These are phyloP conservation scores for Rhizopus sp. DNA, from an alignment of 371 early-diverging fungal species.

Conservation along the genomic window DNA sequence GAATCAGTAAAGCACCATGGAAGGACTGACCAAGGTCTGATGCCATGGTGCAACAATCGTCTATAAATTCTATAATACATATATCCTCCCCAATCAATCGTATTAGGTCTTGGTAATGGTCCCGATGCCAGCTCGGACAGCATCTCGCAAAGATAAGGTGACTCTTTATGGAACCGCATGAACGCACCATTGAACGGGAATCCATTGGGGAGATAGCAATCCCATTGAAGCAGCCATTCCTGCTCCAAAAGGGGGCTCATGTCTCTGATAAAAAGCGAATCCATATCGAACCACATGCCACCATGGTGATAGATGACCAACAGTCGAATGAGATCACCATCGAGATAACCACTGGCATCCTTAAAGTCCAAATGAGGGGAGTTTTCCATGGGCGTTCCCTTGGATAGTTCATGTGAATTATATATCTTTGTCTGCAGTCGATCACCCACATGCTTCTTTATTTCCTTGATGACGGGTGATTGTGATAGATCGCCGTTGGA, in stretches of 20 bases:
- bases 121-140: conserved; percentile 52
- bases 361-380: conserved; percentile 46
- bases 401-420: conserved; percentile 38
- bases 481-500: conserved; percentile 50
- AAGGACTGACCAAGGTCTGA: conserved; percentile 48
- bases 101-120: conserved; percentile 46
- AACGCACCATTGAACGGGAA: conserved; percentile 60
- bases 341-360: conserved; percentile 51
- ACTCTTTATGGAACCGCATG: conserved; percentile 52
- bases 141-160: conserved; percentile 58
- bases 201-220: conserved; percentile 54
- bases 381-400: conserved; percentile 50
- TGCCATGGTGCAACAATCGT: conserved; percentile 46
- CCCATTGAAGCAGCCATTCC: conserved; percentile 60
- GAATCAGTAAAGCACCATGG: conserved; percentile 62
- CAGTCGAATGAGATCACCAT: conserved; percentile 53
- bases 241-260: conserved; percentile 52
- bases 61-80: conserved; percentile 55
- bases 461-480: conserved; percentile 36
- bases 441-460: conserved; percentile 38
- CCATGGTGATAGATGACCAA: conserved; percentile 53
- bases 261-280: conserved; percentile 51
- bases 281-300: conserved; percentile 66
- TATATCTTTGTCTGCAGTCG: conserved; percentile 38
- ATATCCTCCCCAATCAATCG: conserved; percentile 57